Percentiles rank a stretch among this genome's conserved stretches.
These are phyloP conservation scores for Nectriaceae sp. DNA, from an alignment of 2,329 filamentous ascomycete genomes.

Conservation along the genomic window DNA sequence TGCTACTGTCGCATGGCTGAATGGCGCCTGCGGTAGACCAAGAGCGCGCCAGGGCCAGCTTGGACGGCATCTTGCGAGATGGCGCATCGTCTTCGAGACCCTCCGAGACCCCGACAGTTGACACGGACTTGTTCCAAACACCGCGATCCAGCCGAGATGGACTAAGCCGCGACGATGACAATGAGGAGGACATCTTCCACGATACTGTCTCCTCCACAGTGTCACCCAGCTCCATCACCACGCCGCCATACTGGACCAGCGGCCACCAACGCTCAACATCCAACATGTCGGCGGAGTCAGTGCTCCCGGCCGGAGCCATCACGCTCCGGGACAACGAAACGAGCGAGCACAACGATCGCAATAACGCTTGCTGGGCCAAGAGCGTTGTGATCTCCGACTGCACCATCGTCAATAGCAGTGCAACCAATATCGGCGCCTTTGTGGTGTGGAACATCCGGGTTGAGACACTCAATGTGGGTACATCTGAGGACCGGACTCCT, in stretches of 20 bases:
- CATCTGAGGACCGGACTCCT: conserved; percentile 35
- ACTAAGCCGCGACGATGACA: conserved; percentile 9
- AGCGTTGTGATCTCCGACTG: conserved; percentile 61
- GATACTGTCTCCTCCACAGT: conserved; percentile 25
- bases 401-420: conserved; percentile 57
- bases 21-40: conserved; percentile 36
- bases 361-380: conserved; percentile 64
- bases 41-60: conserved; percentile 22
- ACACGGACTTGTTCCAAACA: conserved; percentile 27
- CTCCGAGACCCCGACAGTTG: conserved; percentile 19
- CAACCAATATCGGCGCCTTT: conserved; percentile 76
- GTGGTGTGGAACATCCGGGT: conserved; percentile 93
- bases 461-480: conserved; percentile 73
- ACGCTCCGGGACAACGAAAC: conserved; percentile 64
- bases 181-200: conserved; percentile 10
- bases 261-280: conserved; percentile 41
- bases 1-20: conserved; percentile 25
- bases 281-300: conserved; percentile 50
- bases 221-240: conserved; percentile 33
- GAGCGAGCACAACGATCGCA: conserved; percentile 50
- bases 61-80: conserved; percentile 18
- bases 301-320: conserved; percentile 56
- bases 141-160: conserved; percentile 24
- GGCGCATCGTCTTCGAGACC: conserved; percentile 16
- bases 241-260: conserved; percentile 49